Percentiles rank a stretch among this genome's conserved stretches.
phyloP scores from a whole-genome alignment of 2,329 filamentous ascomycete species.

The Microcyclospora tardicrescens region DNA sequence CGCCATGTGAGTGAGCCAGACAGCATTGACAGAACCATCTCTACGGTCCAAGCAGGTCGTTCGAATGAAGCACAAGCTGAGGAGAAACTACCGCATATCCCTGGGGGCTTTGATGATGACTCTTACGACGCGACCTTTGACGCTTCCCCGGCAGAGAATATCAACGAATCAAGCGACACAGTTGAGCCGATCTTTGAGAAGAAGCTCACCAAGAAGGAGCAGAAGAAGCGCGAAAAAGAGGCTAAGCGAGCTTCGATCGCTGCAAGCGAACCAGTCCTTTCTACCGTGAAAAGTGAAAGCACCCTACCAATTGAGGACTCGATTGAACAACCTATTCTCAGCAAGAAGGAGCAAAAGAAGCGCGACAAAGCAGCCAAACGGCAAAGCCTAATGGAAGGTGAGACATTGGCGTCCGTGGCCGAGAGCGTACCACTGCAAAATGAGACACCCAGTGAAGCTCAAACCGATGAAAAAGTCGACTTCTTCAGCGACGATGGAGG shows the following conservation, averaged over 20 bases:
- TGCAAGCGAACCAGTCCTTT: neutral
- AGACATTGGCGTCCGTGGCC: slow-evolving; percentile 5
- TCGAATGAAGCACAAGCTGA: slow-evolving; percentile 44
- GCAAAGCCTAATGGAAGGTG: slow-evolving; percentile 3
- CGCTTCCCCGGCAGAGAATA: neutral
- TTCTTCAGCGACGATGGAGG: slow-evolving; percentile 1
- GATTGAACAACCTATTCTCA: slow-evolving; percentile 19
- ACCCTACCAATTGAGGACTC: too few relatives aligned
- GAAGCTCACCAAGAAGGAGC: slow-evolving; percentile 25
- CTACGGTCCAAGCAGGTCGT: slow-evolving; percentile 23
- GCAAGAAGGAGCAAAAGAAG: slow-evolving; percentile 37
- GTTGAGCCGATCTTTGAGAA: neutral
- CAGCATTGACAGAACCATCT: too few relatives aligned
- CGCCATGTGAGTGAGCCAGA: slow-evolving; percentile 20
- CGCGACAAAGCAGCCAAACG: slow-evolving; percentile 26
- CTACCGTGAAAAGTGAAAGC: slow-evolving; percentile 2
- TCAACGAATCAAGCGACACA: neutral
- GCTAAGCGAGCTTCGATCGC: slow-evolving; percentile 15
- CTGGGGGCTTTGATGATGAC: slow-evolving; percentile 45
- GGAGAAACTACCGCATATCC: slow-evolving; percentile 40
- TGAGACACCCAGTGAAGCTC: neutral
- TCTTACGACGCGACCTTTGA: slow-evolving; percentile 7
- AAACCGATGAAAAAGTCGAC: neutral
- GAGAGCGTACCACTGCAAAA: slow-evolving; percentile 9
- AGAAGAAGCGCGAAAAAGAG: slow-evolving; percentile 34